Conservation (phyloP, 2,329 filamentous ascomycete genomes). For the Aquanectria penicillioides region DNA sequence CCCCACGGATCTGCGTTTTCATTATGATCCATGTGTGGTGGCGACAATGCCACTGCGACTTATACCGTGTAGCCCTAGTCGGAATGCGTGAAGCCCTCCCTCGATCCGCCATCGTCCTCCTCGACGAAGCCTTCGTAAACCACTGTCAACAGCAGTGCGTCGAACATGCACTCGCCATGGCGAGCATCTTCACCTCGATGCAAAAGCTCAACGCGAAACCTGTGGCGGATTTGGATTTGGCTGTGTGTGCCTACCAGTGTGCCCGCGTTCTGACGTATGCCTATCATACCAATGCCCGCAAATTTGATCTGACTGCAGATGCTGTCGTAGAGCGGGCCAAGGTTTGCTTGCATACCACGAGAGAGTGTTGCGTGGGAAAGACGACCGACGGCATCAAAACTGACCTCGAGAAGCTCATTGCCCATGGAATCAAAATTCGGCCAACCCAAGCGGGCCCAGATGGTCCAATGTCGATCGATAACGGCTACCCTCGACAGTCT, state of each 20-base stretch:
- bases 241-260: constrained; percentile 66
- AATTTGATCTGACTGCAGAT: constrained; percentile 56
- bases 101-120: constrained; percentile 52
- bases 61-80: constrained; percentile 63
- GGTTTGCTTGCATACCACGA: constrained; percentile 62
- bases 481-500: constrained; percentile 34
- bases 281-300: constrained; percentile 55
- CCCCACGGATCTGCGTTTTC: constrained; percentile 65
- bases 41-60: constrained; percentile 67
- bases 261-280: constrained; percentile 63
- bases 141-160: constrained; percentile 62
- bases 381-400: constrained; percentile 58
- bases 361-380: constrained; percentile 61
- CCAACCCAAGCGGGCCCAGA: constrained; percentile 33
- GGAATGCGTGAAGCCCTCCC: constrained; percentile 63
- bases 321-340: constrained; percentile 59
- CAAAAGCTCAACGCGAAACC: constrained; percentile 62
- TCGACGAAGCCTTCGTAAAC: constrained; percentile 60
- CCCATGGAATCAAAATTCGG: constrained; percentile 51
- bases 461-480: constrained; percentile 30
- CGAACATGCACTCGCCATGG: constrained; percentile 65
- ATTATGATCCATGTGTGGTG: constrained; percentile 70
- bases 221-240: constrained; percentile 64
- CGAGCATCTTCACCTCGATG: constrained; percentile 63
- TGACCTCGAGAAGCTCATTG: constrained; percentile 63